Percentiles rank a stretch among this genome's conserved stretches.
phyloP scores from a whole-genome alignment of 495 filamentous ascomycete species.

The Achaetomiella virescens region DNA sequence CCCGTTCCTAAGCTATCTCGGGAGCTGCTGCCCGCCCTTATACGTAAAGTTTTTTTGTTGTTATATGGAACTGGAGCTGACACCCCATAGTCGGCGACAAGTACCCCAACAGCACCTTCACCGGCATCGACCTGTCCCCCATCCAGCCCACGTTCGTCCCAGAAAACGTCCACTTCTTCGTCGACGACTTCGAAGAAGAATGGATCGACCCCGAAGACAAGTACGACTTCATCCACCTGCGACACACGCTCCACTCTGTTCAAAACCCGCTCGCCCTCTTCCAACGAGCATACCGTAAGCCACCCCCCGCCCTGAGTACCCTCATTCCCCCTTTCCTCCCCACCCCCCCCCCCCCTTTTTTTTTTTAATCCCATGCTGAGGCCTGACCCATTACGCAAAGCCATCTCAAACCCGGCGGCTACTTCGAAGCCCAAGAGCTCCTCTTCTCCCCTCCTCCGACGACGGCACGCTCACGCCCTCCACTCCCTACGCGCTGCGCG shows the following conservation, averaged over 20 bases:
- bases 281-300: constrained; percentile 30
- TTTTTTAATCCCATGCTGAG: neutral
- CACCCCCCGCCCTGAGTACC: neutral
- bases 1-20: no score
- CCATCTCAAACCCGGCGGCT: constrained; percentile 47
- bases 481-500: constrained; percentile 34
- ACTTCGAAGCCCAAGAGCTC: constrained; percentile 50
- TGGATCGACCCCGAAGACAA: constrained; percentile 49
- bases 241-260: constrained; percentile 45
- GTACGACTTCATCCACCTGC: constrained; percentile 54
- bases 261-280: constrained; percentile 32
- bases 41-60: no score
- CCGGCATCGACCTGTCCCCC: constrained; percentile 61
- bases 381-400: constrained; percentile 20
- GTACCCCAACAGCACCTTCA: constrained; percentile 46
- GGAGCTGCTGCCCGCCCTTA: no score
- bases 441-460: constrained; percentile 35
- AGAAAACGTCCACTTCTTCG: constrained; percentile 53
- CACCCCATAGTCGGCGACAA: constrained; percentile 30
- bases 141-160: constrained; percentile 55
- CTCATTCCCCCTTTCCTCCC: neutral
- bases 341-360: neutral
- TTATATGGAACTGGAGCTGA: constrained; percentile 4
- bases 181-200: constrained; percentile 56
- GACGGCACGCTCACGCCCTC: constrained; percentile 32